These are phyloP conservation scores for Peniophora sp. DNA, from an alignment of 1,284 basidiomycete species.

Conservation along the genomic window DNA sequence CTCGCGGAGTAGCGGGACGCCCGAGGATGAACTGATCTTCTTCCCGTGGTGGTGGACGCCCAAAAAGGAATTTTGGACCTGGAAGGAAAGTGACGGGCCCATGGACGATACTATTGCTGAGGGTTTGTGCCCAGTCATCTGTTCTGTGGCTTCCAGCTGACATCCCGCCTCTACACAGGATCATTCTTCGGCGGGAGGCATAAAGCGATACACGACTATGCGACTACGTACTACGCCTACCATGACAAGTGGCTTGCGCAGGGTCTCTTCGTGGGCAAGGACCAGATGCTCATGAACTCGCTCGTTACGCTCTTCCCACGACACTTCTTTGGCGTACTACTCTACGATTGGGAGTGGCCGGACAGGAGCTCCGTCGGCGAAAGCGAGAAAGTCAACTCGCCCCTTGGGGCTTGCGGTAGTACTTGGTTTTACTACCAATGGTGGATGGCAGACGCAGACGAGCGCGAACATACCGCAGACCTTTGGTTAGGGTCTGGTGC, in stretches of 20 bases:
- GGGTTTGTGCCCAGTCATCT: constrained; percentile 7
- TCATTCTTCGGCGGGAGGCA: constrained; percentile 47
- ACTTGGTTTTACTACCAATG: constrained; percentile 45
- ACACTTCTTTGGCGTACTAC: constrained; percentile 32
- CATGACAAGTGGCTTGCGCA: constrained; percentile 37
- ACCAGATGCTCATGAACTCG: constrained; percentile 43
- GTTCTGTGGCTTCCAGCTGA: neutral
- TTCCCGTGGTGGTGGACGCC: constrained; percentile 33
- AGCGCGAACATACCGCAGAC: constrained; percentile 22
- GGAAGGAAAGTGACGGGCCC: constrained; percentile 38
- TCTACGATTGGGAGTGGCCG: constrained; percentile 13
- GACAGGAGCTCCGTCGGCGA: constrained; percentile 7
- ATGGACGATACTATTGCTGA: constrained; percentile 28
- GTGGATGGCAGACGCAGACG: constrained; percentile 27
- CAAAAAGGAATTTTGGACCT: constrained; percentile 19
- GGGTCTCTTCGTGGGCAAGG: constrained; percentile 44
- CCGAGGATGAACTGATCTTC: constrained; percentile 32
- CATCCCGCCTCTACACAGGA: constrained; percentile 21
- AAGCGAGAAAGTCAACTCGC: constrained; percentile 6
- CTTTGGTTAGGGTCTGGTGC: constrained; percentile 11
- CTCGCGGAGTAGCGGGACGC: constrained; percentile 7
- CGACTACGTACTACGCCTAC: constrained; percentile 35
- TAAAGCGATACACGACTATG: constrained; percentile 33
- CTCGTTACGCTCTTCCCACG: constrained; percentile 38
- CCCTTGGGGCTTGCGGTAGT: constrained; percentile 29